A percentile compares a stretch with the other conserved stretches of the same genome.
These are phyloP conservation scores for Tuctoria greenei DNA, from an alignment of 176 grass and related monocot genomes.

Conservation along the genomic window DNA sequence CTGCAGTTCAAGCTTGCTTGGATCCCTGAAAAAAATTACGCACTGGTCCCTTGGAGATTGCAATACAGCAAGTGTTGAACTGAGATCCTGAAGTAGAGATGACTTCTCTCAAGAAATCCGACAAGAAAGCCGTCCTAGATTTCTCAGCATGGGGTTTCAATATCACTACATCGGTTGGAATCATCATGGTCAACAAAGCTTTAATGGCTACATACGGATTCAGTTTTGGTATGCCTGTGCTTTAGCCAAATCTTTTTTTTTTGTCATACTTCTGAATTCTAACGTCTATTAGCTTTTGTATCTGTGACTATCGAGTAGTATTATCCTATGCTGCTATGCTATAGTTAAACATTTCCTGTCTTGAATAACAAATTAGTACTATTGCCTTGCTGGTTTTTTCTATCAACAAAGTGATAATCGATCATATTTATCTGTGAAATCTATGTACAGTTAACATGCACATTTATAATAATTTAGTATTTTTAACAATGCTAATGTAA, in stretches of 20 bases:
- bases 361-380: neutral
- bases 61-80: conserved; percentile 14
- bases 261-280: neutral
- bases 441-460: neutral
- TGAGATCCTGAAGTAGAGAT: conserved; percentile 36
- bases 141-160: conserved; percentile 83
- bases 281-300: neutral
- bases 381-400: neutral
- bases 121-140: conserved; percentile 66
- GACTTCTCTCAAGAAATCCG: conserved; percentile 69
- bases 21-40: conserved; percentile 6
- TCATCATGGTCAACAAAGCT: conserved; percentile 95
- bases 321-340: neutral
- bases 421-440: neutral
- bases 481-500: neutral
- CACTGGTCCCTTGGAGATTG: neutral
- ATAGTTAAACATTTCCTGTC: neutral
- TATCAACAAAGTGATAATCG: neutral
- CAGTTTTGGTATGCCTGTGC: conserved; percentile 89
- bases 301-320: neutral
- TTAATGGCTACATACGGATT: conserved; percentile 75
- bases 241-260: too few species aligned
- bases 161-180: conserved; percentile 71
- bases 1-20: conserved; percentile 36
- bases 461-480: neutral